These are phyloP conservation scores for Blastosporella zonata DNA, from an alignment of 1,284 basidiomycete species.

Conservation along the genomic window DNA sequence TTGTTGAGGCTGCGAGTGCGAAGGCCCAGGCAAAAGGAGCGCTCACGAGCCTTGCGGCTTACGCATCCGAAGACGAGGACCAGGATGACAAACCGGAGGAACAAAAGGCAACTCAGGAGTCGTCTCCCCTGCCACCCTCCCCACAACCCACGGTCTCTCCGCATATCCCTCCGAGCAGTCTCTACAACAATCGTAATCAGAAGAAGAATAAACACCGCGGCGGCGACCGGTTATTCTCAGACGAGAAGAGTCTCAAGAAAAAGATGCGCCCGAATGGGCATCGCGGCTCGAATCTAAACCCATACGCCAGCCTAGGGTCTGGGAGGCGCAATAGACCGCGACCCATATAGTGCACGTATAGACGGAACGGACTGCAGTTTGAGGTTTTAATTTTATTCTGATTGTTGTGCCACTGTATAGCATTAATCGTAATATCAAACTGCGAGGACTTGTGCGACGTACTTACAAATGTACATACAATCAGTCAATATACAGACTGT, in stretches of 20 bases:
- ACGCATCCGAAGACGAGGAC: slow-evolving; percentile 49
- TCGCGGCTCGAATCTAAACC: slow-evolving; percentile 19
- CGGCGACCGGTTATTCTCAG: slow-evolving; percentile 26
- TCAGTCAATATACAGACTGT: slow-evolving; percentile 1
- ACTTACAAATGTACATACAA: not conserved
- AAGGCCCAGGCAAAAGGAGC: slow-evolving; percentile 33
- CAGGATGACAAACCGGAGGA: slow-evolving; percentile 21
- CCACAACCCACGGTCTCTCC: slow-evolving; percentile 20
- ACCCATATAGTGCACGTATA: slow-evolving; percentile 25
- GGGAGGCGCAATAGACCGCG: slow-evolving; percentile 22
- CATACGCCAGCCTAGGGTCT: slow-evolving; percentile 17
- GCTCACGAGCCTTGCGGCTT: slow-evolving; percentile 49
- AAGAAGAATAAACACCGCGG: slow-evolving; percentile 32
- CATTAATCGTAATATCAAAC: slow-evolving; percentile 20
- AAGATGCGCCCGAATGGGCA: slow-evolving; percentile 26
- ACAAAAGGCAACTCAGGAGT: slow-evolving; percentile 13
- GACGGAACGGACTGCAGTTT: slow-evolving; percentile 3
- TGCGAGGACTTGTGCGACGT: not conserved
- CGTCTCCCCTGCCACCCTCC: slow-evolving; percentile 19
- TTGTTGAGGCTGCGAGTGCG: slow-evolving; percentile 35
- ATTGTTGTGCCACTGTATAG: slow-evolving; percentile 17
- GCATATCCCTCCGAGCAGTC: slow-evolving; percentile 41
- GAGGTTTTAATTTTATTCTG: slow-evolving; percentile 1
- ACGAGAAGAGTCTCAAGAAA: slow-evolving; percentile 12
- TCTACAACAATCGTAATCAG: slow-evolving; percentile 37